A percentile compares a stretch with the other conserved stretches of the same genome.
Evolutionary conservation across 2,329 filamentous ascomycete genomes (phyloP).

Genomic region (Leptographium flavum): DNA sequence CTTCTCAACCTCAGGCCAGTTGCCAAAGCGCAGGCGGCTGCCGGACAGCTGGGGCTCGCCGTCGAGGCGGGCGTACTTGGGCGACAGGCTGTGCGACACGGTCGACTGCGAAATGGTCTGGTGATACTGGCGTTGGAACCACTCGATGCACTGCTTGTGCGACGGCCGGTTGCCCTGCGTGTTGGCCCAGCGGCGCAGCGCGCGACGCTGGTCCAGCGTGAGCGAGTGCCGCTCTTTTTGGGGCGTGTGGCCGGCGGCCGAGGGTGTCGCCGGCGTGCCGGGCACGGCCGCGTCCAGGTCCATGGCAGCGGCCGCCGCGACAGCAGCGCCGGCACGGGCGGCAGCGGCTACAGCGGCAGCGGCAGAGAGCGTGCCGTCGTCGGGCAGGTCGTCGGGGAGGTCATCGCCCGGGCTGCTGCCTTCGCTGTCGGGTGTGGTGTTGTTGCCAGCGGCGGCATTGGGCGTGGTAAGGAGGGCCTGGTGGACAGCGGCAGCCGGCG

Average conservation of each 20-base stretch:
- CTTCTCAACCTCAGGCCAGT: constrained; percentile 50
- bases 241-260: constrained; percentile 10
- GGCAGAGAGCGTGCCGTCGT: neutral
- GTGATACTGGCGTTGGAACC: constrained; percentile 44
- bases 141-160: constrained; percentile 49
- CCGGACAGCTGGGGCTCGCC: constrained; percentile 47
- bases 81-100: constrained; percentile 46
- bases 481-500: no score
- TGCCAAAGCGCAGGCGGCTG: constrained; percentile 46
- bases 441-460: no score
- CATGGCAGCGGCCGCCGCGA: no score
- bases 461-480: no score
- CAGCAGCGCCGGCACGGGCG: neutral
- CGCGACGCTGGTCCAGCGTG: constrained; percentile 47
- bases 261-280: neutral
- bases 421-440: no score
- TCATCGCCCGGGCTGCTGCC: no score
- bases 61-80: constrained; percentile 47
- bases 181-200: constrained; percentile 45
- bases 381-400: constrained; percentile 2
- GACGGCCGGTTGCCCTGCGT: constrained; percentile 40
- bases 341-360: neutral
- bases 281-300: neutral
- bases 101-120: constrained; percentile 49
- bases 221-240: constrained; percentile 42